phyloP scores from a whole-genome alignment of 2,329 filamentous ascomycete genomes.

The Alternaria alternata region DNA sequence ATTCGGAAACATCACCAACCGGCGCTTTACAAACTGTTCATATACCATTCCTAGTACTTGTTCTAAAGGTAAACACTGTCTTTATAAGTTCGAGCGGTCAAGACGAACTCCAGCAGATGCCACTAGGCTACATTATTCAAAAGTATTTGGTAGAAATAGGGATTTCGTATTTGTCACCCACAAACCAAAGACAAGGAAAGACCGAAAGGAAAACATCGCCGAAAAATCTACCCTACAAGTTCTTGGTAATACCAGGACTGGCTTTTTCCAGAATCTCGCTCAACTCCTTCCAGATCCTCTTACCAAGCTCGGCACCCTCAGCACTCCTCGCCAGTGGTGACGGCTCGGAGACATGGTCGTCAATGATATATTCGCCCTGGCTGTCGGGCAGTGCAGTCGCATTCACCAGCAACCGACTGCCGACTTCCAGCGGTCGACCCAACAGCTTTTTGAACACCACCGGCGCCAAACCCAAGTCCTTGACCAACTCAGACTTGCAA shows the following conservation, averaged over 20 bases:
- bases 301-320: slow-evolving; percentile 43
- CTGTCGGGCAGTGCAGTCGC: slow-evolving; percentile 39
- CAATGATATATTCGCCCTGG: slow-evolving; percentile 48
- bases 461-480: slow-evolving; percentile 15
- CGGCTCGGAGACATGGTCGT: slow-evolving; percentile 36
- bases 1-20: background rate
- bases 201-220: background rate
- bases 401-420: slow-evolving; percentile 49
- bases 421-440: slow-evolving; percentile 50
- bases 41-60: background rate
- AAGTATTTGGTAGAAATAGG: background rate
- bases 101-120: background rate
- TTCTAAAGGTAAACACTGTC: background rate
- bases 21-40: background rate
- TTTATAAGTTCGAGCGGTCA: background rate
- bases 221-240: background rate
- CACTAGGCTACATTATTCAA: background rate
- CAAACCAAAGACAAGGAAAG: background rate
- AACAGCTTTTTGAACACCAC: slow-evolving; percentile 21
- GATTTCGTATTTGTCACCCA: background rate
- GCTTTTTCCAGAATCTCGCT: slow-evolving; percentile 46
- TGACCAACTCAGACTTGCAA: slow-evolving; percentile 26
- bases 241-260: slow-evolving; percentile 26
- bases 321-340: slow-evolving; percentile 41
- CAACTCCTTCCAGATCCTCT: slow-evolving; percentile 50